Evolutionary conservation across 2,329 filamentous ascomycete genomes (phyloP), one percentile per base, ranked within the genome.

Genomic region (Elsinoe perseae): DNA sequence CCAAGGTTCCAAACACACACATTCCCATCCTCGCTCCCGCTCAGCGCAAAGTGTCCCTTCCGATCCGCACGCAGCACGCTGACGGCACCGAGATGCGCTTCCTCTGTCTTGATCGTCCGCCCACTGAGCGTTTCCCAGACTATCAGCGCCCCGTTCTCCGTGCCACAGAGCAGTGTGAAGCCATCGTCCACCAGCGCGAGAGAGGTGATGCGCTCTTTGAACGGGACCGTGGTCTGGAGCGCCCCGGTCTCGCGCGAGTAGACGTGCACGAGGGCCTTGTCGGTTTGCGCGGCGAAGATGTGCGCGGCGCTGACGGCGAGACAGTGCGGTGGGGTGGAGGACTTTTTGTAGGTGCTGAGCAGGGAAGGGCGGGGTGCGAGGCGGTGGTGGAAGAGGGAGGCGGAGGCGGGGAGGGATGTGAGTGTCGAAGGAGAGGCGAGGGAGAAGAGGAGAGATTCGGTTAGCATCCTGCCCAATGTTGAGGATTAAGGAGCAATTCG

Each of bases 241-340:
- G 87, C 93, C 25, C 87, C 87, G 61, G 87, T 87, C 58, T 84
- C 79, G 56, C 90, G 81, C 57, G 82, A 91, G 72, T 97, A 98
- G 56, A 98, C 89, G 72, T 97, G 89, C 1, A 98, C 80, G 40
- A 95, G 87, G 0, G 90, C 89, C 71, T 95, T 97, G 61, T 91
- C 90, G 50, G 86, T 80, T 70, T 98, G 93, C 3, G 89, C 92
- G 3, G 91, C 86, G 69, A 95, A 98, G 46, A 97, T 79, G 69
- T 98, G 93, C 18, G 85, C 85, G 43, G 81, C 77, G 70, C 80
- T 95, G 63, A 91, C 79, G 27, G 89, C 91, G 56, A 98, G 75
- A 64, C 88, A 86, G 70, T 92, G 88, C 57, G 80, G 76, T 23
- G 85, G 79, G n/a, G 85, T 83, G 14, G 88, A 87, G 75, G 88